Base-by-base conservation (phyloP, 1,284 basidiomycete species). In the Spongiforma sp. region DNA sequence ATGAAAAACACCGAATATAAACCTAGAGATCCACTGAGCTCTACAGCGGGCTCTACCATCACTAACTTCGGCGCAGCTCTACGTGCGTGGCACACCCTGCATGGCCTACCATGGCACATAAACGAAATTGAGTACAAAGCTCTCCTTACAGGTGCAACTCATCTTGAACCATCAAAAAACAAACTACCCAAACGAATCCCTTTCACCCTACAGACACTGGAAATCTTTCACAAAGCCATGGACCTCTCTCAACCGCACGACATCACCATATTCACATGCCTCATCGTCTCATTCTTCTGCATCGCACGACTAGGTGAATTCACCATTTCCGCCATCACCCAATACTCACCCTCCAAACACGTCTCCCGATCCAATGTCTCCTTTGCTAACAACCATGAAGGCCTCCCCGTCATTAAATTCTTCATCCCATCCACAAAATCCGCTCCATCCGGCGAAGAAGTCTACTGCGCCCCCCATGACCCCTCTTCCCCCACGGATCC, bases 1-100 rank as follows among this genome's bases (percentile, higher is more conserved):
- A n/a, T n/a, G n/a, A n/a, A n/a, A n/a, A n/a, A n/a, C n/a, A n/a
- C n/a, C n/a, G n/a, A n/a, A n/a, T n/a, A n/a, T n/a, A n/a, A n/a
- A n/a, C n/a, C n/a, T n/a, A n/a, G n/a, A n/a, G n/a, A n/a, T n/a
- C n/a, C n/a, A n/a, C n/a, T n/a, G n/a, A n/a, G n/a, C n/a, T n/a
- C n/a, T n/a, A n/a, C n/a, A n/a, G n/a, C n/a, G n/a, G 68, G 70
- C 0, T 65, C 59, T 0, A 67, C 75, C 4, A 41, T 79, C 0
- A 26, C 61, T 0, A 81, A 80, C 65, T 82, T 80, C 33, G 17
- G 74, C 0, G 68, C 62, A 0, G 76, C 68, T 0, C 37, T 82
- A 0, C 57, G 67, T 0, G 80, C 79, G 0, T 81, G 79, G 80
- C 80, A 82, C 64, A 67, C 75, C 0, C 54, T 82, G 0, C 81